Evolutionary conservation across 2,329 filamentous ascomycete genomes (phyloP), one percentile per base, ranked within the genome.

Genomic region (Alternaria gaisen): DNA sequence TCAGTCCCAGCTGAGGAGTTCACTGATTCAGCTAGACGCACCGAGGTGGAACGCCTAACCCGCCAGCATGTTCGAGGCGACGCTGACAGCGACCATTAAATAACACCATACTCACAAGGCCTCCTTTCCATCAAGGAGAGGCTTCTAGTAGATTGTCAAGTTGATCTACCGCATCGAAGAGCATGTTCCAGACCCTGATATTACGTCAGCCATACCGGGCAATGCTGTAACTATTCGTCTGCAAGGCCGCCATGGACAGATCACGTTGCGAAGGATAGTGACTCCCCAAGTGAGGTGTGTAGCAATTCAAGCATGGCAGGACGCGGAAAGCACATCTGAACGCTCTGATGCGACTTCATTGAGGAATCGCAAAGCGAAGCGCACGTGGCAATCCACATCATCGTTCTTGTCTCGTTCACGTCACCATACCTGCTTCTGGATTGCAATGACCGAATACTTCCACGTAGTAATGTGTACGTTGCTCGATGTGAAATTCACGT

Each of bases 61-160:
- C 20, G n/a, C 38, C 11, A 12, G 18, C 9, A 2, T 4, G 40
- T 24, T 8, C 12, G 20, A 3, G 0, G 2, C 5, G 2, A 42
- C 16, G 20, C 40, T 16, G 20, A 42, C 6, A 16, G 11, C 40
- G 3, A 42, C 6, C 7, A 0, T 8, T 14, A 5, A 0, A 24
- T 6, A 12, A 16, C 14, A 24, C 4, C 20, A 4, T 12, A 3
- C 40, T 42, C 40, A 24, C 8, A 16, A 3, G 0, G 1, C 20
- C 20, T 42, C 20, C 16, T 42, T 16, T 1, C 7, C 9, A 9
- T 8, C 8, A 2, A 7, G 7, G 0, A 14, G 40, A 8, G 11
- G 12, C 40, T 42, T 0, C 3, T 3, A 24, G 14, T 7, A 0
- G 20, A 2, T 5, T 14, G 3, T 6, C 3, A 0, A 12, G 40